These are phyloP conservation scores for Phytophthora lateralis DNA, from an alignment of 352 stramenopile genomes.

Conservation along the genomic window DNA sequence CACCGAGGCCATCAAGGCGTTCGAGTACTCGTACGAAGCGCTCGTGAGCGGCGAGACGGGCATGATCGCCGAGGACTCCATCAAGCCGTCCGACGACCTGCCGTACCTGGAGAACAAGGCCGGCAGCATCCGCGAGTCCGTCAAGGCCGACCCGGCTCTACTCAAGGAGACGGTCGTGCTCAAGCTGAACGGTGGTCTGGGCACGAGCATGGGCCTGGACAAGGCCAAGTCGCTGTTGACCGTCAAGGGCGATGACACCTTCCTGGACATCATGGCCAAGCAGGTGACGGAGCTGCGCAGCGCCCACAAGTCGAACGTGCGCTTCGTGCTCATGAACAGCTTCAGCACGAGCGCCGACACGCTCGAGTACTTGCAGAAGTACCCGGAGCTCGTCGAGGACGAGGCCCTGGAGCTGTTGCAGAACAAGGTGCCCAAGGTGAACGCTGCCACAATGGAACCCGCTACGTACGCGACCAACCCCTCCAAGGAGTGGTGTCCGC, in stretches of 20 bases:
- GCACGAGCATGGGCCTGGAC: conserved; percentile 93
- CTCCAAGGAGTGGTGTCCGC: conserved; percentile 88
- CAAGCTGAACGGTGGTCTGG: conserved; percentile 88
- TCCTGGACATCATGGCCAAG: conserved; percentile 90
- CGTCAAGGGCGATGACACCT: conserved; percentile 95
- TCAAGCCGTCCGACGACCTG: conserved; percentile 84
- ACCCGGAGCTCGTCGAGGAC: conserved; percentile 92
- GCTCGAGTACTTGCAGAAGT: conserved; percentile 88
- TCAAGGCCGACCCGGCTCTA: conserved; percentile 69
- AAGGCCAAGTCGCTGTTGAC: conserved; percentile 95
- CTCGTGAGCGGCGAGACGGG: conserved; percentile 94
- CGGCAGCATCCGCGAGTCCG: conserved; percentile 75
- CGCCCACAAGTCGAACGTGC: conserved; percentile 92
- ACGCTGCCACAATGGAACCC: conserved; percentile 84
- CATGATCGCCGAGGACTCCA: conserved; percentile 96
- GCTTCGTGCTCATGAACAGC: conserved; percentile 91
- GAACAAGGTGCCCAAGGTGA: conserved; percentile 98
- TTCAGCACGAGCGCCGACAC: conserved; percentile 89
- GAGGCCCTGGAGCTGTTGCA: conserved; percentile 97
- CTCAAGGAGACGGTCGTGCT: conserved; percentile 89
- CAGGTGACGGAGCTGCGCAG: conserved; percentile 95
- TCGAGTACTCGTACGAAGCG: conserved; percentile 97
- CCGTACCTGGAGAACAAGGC: conserved; percentile 82
- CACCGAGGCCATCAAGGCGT: conserved; percentile 96
- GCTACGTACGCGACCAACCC: conserved; percentile 63